Evolutionary conservation across 1,284 basidiomycete species (phyloP).

Genomic region (Melampsora medusae): DNA sequence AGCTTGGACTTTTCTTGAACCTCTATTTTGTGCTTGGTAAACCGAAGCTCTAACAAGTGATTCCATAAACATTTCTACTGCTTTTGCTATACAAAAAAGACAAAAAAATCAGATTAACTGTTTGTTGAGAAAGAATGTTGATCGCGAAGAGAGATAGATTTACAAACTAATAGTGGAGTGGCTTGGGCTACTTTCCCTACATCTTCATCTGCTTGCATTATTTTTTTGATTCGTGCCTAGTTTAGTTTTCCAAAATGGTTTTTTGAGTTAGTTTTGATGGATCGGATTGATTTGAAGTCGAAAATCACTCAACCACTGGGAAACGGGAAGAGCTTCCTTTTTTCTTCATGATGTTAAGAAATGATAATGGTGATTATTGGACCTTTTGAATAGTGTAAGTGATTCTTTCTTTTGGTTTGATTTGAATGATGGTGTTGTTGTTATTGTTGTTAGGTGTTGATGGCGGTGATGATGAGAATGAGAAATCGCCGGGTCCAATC

Average conservation of each 20-base stretch:
- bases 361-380: neutral
- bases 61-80: conserved; percentile 87
- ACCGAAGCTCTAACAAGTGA: conserved; percentile 80
- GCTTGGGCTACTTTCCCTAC: conserved; percentile 98
- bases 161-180: conserved; percentile 95
- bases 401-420: neutral
- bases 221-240: conserved; percentile 89
- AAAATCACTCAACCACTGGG: conserved; percentile 39
- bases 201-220: conserved; percentile 99
- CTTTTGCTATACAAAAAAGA: conserved; percentile 69
- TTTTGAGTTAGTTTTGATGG: neutral
- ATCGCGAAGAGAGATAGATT: conserved; percentile 55
- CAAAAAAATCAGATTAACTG: neutral
- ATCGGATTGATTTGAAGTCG: neutral
- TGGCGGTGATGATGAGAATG: neutral
- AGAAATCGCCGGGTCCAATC: neutral
- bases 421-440: neutral
- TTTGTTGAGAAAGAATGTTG: conserved; percentile 3
- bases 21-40: conserved; percentile 74
- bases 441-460: neutral
- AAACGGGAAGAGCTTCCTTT: conserved; percentile 39
- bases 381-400: neutral
- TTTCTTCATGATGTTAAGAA: conserved; percentile 27
- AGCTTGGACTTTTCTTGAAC: conserved; percentile 84
- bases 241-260: neutral